Percentiles rank a stretch among this genome's conserved stretches.
These are phyloP conservation scores for Zalaria obscura DNA, from an alignment of 2,329 filamentous ascomycete species.

Conservation along the genomic window DNA sequence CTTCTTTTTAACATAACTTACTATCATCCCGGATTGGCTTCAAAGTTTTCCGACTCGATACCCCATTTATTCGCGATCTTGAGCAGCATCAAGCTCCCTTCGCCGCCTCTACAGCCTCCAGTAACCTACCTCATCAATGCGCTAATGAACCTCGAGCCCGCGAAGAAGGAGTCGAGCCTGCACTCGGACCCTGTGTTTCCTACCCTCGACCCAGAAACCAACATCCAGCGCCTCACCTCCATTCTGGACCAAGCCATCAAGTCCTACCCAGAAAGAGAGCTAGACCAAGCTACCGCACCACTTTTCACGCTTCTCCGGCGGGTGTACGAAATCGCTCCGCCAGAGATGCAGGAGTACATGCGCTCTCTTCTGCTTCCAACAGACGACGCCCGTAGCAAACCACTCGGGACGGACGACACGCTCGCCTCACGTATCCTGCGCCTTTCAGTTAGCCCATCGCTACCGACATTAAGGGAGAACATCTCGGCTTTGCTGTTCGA, in stretches of 20 bases:
- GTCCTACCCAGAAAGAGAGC: slow-evolving; percentile 49
- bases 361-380: slow-evolving; percentile 58
- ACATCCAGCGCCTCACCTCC: slow-evolving; percentile 51
- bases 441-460: slow-evolving; percentile 58
- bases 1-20: slow-evolving; percentile 80
- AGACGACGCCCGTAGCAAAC: slow-evolving; percentile 58
- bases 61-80: slow-evolving; percentile 59
- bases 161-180: slow-evolving; percentile 8
- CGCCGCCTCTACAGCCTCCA: slow-evolving; percentile 58
- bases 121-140: slow-evolving; percentile 64
- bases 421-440: slow-evolving; percentile 64
- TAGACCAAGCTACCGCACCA: slow-evolving; percentile 58
- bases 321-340: slow-evolving; percentile 55
- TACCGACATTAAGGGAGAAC: slow-evolving; percentile 57
- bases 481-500: slow-evolving; percentile 76
- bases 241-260: slow-evolving; percentile 55
- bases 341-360: slow-evolving; percentile 47
- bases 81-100: slow-evolving; percentile 41
- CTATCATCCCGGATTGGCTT: slow-evolving; percentile 47
- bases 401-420: slow-evolving; percentile 61
- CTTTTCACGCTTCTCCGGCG: slow-evolving; percentile 60
- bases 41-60: slow-evolving; percentile 53
- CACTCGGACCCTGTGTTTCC: slow-evolving; percentile 47
- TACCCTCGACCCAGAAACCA: slow-evolving; percentile 40
- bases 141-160: slow-evolving; percentile 62